Evolutionary conservation across 2,329 filamentous ascomycete species (phyloP).

Genomic region (Phoma sp.): DNA sequence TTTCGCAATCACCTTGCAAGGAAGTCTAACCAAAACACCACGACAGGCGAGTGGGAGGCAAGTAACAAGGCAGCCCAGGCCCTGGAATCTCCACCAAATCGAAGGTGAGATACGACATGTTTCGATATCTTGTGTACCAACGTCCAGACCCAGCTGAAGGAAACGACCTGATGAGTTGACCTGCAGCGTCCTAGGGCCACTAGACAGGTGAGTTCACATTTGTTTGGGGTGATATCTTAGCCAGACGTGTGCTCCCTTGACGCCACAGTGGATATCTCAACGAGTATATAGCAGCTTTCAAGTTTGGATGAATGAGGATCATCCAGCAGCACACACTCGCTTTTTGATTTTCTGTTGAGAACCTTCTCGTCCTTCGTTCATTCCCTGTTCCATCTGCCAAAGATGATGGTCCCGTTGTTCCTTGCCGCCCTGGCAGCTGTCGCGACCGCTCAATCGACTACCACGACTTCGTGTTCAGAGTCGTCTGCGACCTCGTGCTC

Average conservation of each 20-base stretch:
- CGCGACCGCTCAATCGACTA: conserved; percentile 9
- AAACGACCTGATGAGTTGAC: not conserved
- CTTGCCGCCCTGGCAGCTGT: conserved; percentile 27
- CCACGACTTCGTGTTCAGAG: conserved; percentile 4
- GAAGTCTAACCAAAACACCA: conserved; percentile 1
- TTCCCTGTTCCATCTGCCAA: conserved; percentile 6
- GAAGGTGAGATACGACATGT: not conserved
- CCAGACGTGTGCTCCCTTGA: conserved; percentile 6
- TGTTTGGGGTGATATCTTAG: not conserved
- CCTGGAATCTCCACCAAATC: not conserved
- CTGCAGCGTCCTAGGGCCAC: not conserved
- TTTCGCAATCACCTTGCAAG: conserved; percentile 3
- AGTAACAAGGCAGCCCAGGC: not conserved
- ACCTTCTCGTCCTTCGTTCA: conserved; percentile 7
- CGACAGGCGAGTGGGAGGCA: not conserved
- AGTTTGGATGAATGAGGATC: not conserved
- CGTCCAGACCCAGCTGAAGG: not conserved
- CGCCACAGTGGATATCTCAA: not conserved
- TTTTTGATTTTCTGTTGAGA: conserved; percentile 2
- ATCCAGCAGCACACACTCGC: conserved; percentile 30
- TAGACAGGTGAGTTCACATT: conserved; percentile 5
- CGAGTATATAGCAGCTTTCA: conserved; percentile 3
- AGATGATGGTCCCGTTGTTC: conserved; percentile 25
- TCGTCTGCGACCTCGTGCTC: conserved; percentile 14
- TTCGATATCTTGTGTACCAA: conserved; percentile 4